phyloP scores from a whole-genome alignment of 805 yeast genomes.

The Candida insectorum region DNA sequence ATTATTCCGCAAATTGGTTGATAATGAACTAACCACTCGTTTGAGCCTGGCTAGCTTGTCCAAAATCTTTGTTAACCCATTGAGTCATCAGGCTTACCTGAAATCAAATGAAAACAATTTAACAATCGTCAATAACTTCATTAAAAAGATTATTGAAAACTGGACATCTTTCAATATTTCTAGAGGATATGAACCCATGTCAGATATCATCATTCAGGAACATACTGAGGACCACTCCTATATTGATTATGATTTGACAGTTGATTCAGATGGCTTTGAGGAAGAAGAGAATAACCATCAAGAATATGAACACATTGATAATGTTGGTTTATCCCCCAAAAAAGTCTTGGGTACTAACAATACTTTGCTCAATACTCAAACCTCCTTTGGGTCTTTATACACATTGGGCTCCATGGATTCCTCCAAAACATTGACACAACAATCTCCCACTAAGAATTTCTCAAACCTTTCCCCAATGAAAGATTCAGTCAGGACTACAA shows the following conservation, averaged over 20 bases:
- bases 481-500: background rate
- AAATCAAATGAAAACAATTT: slow-evolving; percentile 43
- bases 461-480: too few species aligned
- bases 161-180: slow-evolving; percentile 34
- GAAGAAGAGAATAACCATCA: slow-evolving; percentile 9
- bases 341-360: slow-evolving; percentile 5
- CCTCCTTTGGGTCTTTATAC: background rate
- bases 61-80: slow-evolving; percentile 49
- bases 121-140: slow-evolving; percentile 50
- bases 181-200: slow-evolving; percentile 14
- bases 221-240: slow-evolving; percentile 26
- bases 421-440: background rate
- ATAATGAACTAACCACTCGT: slow-evolving; percentile 34
- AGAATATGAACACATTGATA: background rate
- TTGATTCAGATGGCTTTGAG: slow-evolving; percentile 20
- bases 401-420: background rate
- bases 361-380: slow-evolving; percentile 1
- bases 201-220: slow-evolving; percentile 5
- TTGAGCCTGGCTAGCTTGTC: slow-evolving; percentile 42
- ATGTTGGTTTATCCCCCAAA: slow-evolving; percentile 7
- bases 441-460: background rate
- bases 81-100: slow-evolving; percentile 48
- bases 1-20: slow-evolving; percentile 34
- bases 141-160: slow-evolving; percentile 48
- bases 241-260: slow-evolving; percentile 29